Conservation (phyloP, 371 early-diverging fungal genomes). For the Syncephalis plumigaleata region DNA sequence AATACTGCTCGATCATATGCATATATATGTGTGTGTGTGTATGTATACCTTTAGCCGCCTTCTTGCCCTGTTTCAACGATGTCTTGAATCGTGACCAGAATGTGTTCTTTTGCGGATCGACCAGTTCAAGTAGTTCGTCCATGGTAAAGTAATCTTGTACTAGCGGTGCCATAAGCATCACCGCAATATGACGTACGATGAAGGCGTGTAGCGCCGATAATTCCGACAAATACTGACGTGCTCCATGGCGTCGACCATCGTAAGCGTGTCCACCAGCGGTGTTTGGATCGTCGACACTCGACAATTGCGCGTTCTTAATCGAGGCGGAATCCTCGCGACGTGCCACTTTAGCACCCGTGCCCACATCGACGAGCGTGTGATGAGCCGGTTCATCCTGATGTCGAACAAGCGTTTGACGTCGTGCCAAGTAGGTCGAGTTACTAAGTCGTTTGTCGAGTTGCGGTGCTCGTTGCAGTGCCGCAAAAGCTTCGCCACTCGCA, state of each 20-base stretch:
- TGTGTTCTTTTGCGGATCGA: conserved; percentile 47
- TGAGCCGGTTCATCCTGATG: neutral
- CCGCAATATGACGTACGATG: conserved; percentile 73
- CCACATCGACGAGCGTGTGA: too few relatives aligned
- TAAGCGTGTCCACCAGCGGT: neutral
- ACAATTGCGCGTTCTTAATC: neutral
- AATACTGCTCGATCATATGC: neutral
- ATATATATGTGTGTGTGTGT: conserved; percentile 1
- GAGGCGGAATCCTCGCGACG: conserved; percentile 1
- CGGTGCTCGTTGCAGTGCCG: neutral
- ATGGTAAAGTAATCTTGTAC: conserved; percentile 39
- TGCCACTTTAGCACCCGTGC: too few relatives aligned
- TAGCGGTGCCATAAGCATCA: conserved; percentile 49
- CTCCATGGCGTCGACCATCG: neutral
- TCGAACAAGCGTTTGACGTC: neutral
- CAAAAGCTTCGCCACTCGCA: neutral
- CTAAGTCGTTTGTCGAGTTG: neutral
- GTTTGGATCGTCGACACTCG: too few relatives aligned
- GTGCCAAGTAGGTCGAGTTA: neutral
- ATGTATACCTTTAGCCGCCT: conserved; percentile 42
- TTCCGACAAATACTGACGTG: conserved; percentile 43
- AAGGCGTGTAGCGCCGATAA: conserved; percentile 66
- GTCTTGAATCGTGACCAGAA: conserved; percentile 59
- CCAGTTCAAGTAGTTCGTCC: conserved; percentile 52
- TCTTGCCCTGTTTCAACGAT: conserved; percentile 38